Conservation (phyloP, 768 basidiomycete genomes). For the Naganishia friedmannii region DNA sequence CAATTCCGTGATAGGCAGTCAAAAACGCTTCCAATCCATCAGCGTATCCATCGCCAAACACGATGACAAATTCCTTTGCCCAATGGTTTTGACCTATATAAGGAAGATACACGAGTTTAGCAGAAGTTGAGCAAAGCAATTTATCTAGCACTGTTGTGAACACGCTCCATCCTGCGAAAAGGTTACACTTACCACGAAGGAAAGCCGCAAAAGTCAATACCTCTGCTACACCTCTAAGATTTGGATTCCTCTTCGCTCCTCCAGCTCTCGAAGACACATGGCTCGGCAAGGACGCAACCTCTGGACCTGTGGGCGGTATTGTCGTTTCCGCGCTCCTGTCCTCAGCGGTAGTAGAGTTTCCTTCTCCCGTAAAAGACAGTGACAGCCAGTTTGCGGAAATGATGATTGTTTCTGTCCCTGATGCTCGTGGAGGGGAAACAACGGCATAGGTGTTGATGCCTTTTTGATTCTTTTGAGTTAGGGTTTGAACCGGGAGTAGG, state of each 20-base stretch:
- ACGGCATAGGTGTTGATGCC: conserved; percentile 83
- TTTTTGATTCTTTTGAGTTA: neutral
- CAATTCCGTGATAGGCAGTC: conserved; percentile 70
- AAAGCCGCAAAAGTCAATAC: conserved; percentile 79
- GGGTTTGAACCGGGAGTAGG: conserved; percentile 24
- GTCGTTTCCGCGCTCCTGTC: neutral
- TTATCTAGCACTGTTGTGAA: neutral
- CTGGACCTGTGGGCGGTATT: neutral
- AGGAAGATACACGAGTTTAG: neutral
- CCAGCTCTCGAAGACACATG: too few species aligned
- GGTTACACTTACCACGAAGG: conserved; percentile 64
- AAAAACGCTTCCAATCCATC: conserved; percentile 95
- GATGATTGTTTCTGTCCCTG: conserved; percentile 89
- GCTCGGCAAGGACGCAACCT: conserved; percentile 56
- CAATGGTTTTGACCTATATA: conserved; percentile 60
- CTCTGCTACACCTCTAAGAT: conserved; percentile 81
- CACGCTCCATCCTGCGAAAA: neutral
- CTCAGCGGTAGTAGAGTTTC: neutral
- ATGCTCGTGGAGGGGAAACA: conserved; percentile 76
- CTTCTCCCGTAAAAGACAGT: neutral
- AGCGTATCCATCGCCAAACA: conserved; percentile 80
- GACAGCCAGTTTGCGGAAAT: conserved; percentile 78
- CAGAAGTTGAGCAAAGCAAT: neutral
- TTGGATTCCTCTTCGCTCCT: conserved; percentile 52
- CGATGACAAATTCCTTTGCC: conserved; percentile 89